Evolutionary conservation across 257 asterid species (phyloP).

Genomic region (Penstemon newberryi): DNA sequence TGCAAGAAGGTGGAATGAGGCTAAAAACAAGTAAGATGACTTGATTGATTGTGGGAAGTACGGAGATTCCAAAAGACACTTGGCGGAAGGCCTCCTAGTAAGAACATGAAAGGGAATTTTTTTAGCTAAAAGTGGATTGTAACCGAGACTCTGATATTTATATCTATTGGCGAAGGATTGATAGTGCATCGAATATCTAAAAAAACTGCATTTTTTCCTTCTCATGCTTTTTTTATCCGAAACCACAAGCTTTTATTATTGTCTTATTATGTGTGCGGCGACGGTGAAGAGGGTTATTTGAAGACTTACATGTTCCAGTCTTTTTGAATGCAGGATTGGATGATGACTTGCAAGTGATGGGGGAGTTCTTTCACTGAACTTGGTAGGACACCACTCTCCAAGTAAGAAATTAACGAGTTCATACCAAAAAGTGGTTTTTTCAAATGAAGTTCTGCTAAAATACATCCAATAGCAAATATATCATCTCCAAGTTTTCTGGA

Average conservation of each 20-base stretch:
- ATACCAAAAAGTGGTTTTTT: slow-evolving; percentile 81
- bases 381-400: slow-evolving; percentile 71
- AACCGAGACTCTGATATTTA: slow-evolving; percentile 5
- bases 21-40: slow-evolving; percentile 81
- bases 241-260: too few relatives aligned
- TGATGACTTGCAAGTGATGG: slow-evolving; percentile 54
- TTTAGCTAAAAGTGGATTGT: slow-evolving; percentile 21
- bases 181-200: slow-evolving; percentile 17
- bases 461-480: slow-evolving; percentile 89
- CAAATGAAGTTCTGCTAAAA: slow-evolving; percentile 83
- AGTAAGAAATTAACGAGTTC: slow-evolving; percentile 49
- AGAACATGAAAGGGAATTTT: slow-evolving; percentile 26
- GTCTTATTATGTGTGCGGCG: neutral
- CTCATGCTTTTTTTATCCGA: neutral
- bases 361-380: slow-evolving; percentile 69
- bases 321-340: slow-evolving; percentile 79
- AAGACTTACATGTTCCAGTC: slow-evolving; percentile 75
- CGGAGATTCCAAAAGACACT: slow-evolving; percentile 89
- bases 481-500: slow-evolving; percentile 66
- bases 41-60: slow-evolving; percentile 68
- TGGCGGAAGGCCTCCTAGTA: slow-evolving; percentile 90
- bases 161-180: neutral
- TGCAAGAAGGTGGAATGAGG: slow-evolving; percentile 85
- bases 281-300: neutral
- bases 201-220: slow-evolving; percentile 14